A percentile compares a stretch with the other conserved stretches of the same genome.
These are phyloP conservation scores for Suhomyces taliae DNA, from an alignment of 1,139 yeast genomes.

Conservation along the genomic window DNA sequence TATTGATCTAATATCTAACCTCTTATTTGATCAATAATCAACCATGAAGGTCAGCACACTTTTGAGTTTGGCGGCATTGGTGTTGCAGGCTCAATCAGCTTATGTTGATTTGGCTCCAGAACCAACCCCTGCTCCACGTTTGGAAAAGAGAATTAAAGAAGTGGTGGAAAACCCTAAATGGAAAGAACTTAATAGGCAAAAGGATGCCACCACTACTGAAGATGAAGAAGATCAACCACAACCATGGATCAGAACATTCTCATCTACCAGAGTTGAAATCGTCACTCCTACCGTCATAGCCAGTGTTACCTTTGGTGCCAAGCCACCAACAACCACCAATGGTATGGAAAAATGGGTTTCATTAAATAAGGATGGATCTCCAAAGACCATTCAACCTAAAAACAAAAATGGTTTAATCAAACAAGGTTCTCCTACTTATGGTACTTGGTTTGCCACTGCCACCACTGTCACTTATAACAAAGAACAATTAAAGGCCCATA, in stretches of 20 bases:
- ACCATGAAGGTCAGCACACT: slow-evolving; percentile 10
- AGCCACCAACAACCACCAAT: slow-evolving; percentile 65
- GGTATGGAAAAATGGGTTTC: slow-evolving; percentile 83
- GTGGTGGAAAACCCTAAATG: slow-evolving; percentile 45
- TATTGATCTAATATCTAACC: neutral
- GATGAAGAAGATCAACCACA: slow-evolving; percentile 30
- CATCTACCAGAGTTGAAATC: slow-evolving; percentile 54
- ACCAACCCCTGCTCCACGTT: slow-evolving; percentile 5
- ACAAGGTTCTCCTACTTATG: slow-evolving; percentile 68
- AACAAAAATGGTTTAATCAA: slow-evolving; percentile 68
- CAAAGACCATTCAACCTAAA: slow-evolving; percentile 75
- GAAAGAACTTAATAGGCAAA: slow-evolving; percentile 27
- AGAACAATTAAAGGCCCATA: slow-evolving; percentile 67
- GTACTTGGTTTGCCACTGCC: slow-evolving; percentile 74
- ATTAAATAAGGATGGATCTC: slow-evolving; percentile 73
- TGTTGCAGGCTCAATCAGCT: slow-evolving; percentile 4
- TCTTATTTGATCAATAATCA: neutral
- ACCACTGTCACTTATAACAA: slow-evolving; percentile 56
- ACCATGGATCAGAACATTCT: slow-evolving; percentile 78
- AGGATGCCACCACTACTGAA: slow-evolving; percentile 11
- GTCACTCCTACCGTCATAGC: slow-evolving; percentile 81
- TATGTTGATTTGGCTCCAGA: slow-evolving; percentile 1
- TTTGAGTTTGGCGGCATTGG: slow-evolving; percentile 7
- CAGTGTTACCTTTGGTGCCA: slow-evolving; percentile 76
- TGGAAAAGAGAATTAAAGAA: slow-evolving; percentile 36